These are phyloP conservation scores for Nicotiana tabacum DNA, from an alignment of 257 asterid species.

Conservation along the genomic window DNA sequence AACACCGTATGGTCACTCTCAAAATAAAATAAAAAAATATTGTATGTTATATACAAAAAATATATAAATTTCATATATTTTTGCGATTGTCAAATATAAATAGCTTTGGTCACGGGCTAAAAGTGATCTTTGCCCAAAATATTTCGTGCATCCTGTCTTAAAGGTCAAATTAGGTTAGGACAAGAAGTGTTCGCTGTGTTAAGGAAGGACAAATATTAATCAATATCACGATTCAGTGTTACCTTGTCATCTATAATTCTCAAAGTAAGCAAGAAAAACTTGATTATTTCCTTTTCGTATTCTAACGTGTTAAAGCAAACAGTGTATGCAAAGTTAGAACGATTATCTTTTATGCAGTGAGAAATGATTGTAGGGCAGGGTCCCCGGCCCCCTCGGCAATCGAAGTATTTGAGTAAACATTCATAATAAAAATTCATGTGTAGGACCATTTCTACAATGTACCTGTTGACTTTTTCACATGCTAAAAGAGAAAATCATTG, in stretches of 20 bases:
- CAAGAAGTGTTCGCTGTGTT: background rate
- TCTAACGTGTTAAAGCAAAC: background rate
- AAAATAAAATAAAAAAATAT: too few species aligned
- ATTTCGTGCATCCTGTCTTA: background rate
- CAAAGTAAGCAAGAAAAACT: background rate
- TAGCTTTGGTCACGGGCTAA: too few species aligned
- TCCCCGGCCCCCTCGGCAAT: background rate
- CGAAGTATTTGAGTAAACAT: conserved; percentile 3
- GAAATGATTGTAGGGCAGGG: background rate
- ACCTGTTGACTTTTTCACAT: background rate
- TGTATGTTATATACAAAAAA: too few species aligned
- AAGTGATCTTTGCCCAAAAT: too few species aligned
- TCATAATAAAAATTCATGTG: background rate
- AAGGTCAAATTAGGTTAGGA: background rate
- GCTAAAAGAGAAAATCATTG: conserved; percentile 11
- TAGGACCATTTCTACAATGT: conserved; percentile 4
- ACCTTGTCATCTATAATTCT: background rate
- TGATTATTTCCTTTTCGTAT: background rate
- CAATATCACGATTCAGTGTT: too few species aligned
- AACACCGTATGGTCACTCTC: too few species aligned
- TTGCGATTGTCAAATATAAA: too few species aligned
- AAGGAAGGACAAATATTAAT: background rate
- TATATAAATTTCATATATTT: too few species aligned
- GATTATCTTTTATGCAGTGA: background rate
- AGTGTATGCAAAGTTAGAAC: background rate